Base-by-base conservation (phyloP, 2,329 filamentous ascomycete species). In the Alternaria ethzedia region DNA sequence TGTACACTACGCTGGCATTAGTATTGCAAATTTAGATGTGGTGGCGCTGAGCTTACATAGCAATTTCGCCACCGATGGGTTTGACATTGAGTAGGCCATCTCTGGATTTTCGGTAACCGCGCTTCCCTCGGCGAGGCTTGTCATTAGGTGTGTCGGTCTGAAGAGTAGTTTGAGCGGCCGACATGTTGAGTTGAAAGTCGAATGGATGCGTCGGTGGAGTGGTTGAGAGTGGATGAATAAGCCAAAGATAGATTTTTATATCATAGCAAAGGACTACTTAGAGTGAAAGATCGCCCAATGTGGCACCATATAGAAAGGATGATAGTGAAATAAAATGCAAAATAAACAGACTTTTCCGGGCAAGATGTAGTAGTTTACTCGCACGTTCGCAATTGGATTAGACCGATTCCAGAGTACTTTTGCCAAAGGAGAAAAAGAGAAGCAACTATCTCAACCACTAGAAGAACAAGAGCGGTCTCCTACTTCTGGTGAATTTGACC, bases 381-480 rank as follows among this genome's bases (percentile, higher is more conserved):
- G 8, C 15, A n/a, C 15, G 4, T 36, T 41, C 9, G 36, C 36
- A n/a, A 10, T 17, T 1, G 1, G 1, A n/a, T 1, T 4, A 41
- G 36, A 41, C 9, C 36, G 0, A 10, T 41, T 17, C 1, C 32
- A 15, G 9, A 1, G 3, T 10, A 3, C 36, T 17, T 41, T 10
- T 17, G n/a, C 9, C 15, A 41, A 9, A 41, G 4, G 3, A 3
- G 36, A 3, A 41, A 0, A 41, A 17, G 2, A 41, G 0, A 10
- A 41, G 36, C 15, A 41, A 36, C 30, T 7, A 8, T 13, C 0
- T 36, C 30, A 36, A 36, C 0, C 30, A 2, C 5, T 30, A 36
- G 7, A 15, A 15, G 1, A 15, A 8, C 3, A 30, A 2, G 12
- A 12, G 28, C 12, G 6, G 28, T 30, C 28, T 6, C 28, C 11